These are phyloP conservation scores for Cenchrus americanus DNA, from an alignment of 176 grass and related monocot genomes.

Conservation along the genomic window DNA sequence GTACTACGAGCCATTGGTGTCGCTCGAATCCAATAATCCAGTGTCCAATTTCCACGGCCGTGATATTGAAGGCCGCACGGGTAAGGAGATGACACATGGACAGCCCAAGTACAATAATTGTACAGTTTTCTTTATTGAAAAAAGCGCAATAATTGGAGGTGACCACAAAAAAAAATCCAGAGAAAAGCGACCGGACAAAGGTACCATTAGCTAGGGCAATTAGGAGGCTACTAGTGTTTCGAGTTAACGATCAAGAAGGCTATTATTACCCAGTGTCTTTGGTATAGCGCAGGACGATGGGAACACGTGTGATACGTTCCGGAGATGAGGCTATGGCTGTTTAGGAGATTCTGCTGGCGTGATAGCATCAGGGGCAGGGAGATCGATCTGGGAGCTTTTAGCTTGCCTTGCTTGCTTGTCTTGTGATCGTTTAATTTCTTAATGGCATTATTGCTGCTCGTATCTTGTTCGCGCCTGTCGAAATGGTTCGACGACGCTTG, in stretches of 20 bases:
- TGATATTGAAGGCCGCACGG: conserved; percentile 21
- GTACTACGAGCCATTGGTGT: background rate
- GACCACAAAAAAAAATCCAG: background rate
- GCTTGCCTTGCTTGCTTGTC: background rate
- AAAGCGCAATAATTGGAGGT: conserved; percentile 17
- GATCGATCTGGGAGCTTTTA: too few relatives aligned
- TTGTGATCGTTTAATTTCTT: background rate
- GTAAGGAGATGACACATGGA: conserved; percentile 28
- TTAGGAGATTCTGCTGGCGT: background rate
- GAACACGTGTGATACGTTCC: too few relatives aligned
- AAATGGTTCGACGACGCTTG: too few relatives aligned
- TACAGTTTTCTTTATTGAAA: background rate
- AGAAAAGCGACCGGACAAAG: background rate
- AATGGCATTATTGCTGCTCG: background rate
- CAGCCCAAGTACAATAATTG: conserved; percentile 41
- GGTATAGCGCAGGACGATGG: background rate
- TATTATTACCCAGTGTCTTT: background rate
- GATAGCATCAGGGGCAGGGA: background rate
- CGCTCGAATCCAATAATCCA: too few relatives aligned
- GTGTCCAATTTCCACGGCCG: background rate
- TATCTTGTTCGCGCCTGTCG: too few relatives aligned
- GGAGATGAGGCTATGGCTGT: background rate
- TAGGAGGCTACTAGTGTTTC: background rate
- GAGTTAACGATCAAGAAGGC: background rate
- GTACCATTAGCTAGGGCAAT: background rate